Evolutionary conservation across 495 filamentous ascomycete genomes (phyloP).

Genomic region (Rhypophila decipiens): DNA sequence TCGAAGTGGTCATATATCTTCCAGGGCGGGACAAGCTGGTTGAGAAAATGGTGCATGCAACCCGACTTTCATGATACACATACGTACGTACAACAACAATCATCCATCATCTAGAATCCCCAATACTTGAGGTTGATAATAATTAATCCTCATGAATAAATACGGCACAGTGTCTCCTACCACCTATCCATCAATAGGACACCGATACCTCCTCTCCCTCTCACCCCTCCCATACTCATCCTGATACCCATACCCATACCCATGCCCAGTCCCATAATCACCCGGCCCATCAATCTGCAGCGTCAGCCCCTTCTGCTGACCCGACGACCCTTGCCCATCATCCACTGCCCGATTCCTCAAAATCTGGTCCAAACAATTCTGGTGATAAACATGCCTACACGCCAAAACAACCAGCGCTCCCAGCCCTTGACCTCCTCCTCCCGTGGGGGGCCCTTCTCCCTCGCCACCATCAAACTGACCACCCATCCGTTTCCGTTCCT

Average conservation of each 20-base stretch:
- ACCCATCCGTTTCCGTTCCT: constrained; percentile 11
- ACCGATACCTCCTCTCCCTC: constrained; percentile 43
- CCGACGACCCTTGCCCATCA: too few relatives aligned
- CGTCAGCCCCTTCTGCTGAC: too few relatives aligned
- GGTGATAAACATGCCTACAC: constrained; percentile 59
- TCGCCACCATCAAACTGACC: not conserved
- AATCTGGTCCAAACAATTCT: constrained; percentile 51
- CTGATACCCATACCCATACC: constrained; percentile 25
- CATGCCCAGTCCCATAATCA: constrained; percentile 15
- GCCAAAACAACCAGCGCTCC: constrained; percentile 52
- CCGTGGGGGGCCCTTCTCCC: not conserved
- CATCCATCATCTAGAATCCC: not conserved
- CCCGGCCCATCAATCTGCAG: too few relatives aligned
- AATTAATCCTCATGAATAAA: too few relatives aligned
- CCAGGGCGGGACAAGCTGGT: too few relatives aligned
- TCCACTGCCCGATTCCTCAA: too few relatives aligned
- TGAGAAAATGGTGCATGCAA: too few relatives aligned
- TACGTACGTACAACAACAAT: too few relatives aligned
- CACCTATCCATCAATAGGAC: constrained; percentile 47
- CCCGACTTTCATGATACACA: too few relatives aligned
- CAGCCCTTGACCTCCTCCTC: constrained; percentile 18
- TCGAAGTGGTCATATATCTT: too few relatives aligned
- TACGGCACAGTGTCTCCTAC: not conserved
- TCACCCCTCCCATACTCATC: too few relatives aligned
- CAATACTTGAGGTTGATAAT: too few relatives aligned